phyloP scores from a whole-genome alignment of 2,329 filamentous ascomycete species.

The Colletotrichum euphorbiae region DNA sequence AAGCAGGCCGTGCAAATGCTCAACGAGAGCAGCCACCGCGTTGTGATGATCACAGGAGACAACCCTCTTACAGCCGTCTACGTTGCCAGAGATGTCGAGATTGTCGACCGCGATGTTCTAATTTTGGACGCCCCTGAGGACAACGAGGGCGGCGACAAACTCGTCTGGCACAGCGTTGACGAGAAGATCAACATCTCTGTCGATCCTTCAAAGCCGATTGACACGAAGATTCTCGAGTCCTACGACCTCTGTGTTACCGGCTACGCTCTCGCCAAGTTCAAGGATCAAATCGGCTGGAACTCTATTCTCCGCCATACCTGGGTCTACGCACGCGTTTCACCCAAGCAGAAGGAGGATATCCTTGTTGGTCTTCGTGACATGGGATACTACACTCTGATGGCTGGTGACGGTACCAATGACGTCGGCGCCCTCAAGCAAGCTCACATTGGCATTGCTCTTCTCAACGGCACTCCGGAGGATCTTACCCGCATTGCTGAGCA shows the following conservation, averaged over 20 bases:
- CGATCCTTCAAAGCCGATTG: slow-evolving; percentile 83
- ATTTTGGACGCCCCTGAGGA: slow-evolving; percentile 96
- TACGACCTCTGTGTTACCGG: slow-evolving; percentile 98
- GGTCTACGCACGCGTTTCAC: slow-evolving; percentile 98
- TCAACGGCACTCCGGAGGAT: slow-evolving; percentile 94
- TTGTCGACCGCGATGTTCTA: slow-evolving; percentile 93
- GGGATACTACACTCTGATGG: slow-evolving; percentile 99
- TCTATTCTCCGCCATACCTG: slow-evolving; percentile 89
- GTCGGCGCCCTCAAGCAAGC: slow-evolving; percentile 98
- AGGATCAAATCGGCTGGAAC: slow-evolving; percentile 79
- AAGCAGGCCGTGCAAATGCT: slow-evolving; percentile 95
- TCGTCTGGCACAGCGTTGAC: slow-evolving; percentile 96
- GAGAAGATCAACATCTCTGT: slow-evolving; percentile 89
- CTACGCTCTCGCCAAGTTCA: slow-evolving; percentile 91
- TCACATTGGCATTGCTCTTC: slow-evolving; percentile 93
- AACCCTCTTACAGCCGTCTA: slow-evolving; percentile 97
- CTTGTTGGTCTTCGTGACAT: slow-evolving; percentile 95
- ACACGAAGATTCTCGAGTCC: slow-evolving; percentile 80
- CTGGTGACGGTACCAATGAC: slow-evolving; percentile 97
- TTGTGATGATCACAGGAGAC: slow-evolving; percentile 99
- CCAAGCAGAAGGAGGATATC: slow-evolving; percentile 99
- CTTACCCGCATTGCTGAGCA: slow-evolving; percentile 93
- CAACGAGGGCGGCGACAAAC: slow-evolving; percentile 80
- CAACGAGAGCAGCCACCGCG: slow-evolving; percentile 97
- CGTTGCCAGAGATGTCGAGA: slow-evolving; percentile 94